Evolutionary conservation across 2,329 filamentous ascomycete species (phyloP).

Genomic region (Sarocladiaceae sp.): DNA sequence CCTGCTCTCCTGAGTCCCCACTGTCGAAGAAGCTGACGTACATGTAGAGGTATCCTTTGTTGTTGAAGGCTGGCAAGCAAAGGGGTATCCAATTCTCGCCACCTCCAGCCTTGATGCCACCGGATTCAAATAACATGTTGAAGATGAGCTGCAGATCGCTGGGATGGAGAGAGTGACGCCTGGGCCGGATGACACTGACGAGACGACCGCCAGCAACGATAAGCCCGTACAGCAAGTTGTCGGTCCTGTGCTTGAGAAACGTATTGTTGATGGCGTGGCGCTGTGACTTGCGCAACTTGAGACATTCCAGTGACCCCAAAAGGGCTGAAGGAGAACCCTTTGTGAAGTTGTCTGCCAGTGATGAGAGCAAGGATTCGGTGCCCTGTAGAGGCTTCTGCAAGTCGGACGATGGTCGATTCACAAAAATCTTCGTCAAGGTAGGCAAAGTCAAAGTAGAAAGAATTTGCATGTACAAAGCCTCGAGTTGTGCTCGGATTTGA

Average conservation of each 20-base stretch:
- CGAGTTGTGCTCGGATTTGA: slow-evolving; percentile 80
- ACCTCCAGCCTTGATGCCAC: slow-evolving; percentile 79
- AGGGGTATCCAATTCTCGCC: slow-evolving; percentile 97
- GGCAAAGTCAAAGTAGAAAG: slow-evolving; percentile 90
- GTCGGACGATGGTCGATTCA: slow-evolving; percentile 86
- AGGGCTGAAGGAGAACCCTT: slow-evolving; percentile 84
- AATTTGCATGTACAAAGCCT: slow-evolving; percentile 97
- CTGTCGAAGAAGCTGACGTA: slow-evolving; percentile 91
- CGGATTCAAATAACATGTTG: slow-evolving; percentile 98
- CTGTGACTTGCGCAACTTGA: slow-evolving; percentile 86
- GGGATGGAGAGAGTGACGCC: slow-evolving; percentile 90
- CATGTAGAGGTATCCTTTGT: slow-evolving; percentile 95
- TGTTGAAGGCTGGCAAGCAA: slow-evolving; percentile 95
- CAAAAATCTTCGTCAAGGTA: slow-evolving; percentile 79
- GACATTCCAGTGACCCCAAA: slow-evolving; percentile 83
- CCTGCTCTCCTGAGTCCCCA: slow-evolving; percentile 33
- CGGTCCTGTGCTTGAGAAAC: slow-evolving; percentile 70
- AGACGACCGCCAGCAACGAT: slow-evolving; percentile 88
- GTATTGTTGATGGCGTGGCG: slow-evolving; percentile 80
- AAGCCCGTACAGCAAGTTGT: slow-evolving; percentile 82
- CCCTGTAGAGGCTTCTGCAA: slow-evolving; percentile 83
- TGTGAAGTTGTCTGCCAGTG: slow-evolving; percentile 90
- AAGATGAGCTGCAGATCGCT: slow-evolving; percentile 95
- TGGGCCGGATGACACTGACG: slow-evolving; percentile 89
- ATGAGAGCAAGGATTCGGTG: slow-evolving; percentile 84